A percentile compares a stretch with the other conserved stretches of the same genome.
Evolutionary conservation across 306 rosid genomes (phyloP).

Genomic region (Cyclanthera cordifolia): DNA sequence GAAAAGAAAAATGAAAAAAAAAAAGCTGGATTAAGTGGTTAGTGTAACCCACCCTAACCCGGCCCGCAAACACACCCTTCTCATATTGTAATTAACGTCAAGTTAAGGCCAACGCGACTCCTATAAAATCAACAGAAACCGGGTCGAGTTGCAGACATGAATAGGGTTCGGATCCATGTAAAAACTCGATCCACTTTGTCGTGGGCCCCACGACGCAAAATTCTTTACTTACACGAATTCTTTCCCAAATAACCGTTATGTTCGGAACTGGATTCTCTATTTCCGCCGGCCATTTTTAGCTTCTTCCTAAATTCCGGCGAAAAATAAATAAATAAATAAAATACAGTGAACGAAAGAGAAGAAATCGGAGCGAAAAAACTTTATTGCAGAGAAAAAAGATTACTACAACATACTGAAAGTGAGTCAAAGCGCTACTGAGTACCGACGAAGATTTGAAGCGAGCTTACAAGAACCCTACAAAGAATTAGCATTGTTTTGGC

Average conservation of each 20-base stretch:
- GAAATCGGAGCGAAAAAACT: not conserved
- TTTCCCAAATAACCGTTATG: conserved; percentile 28
- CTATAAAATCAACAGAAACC: too few species aligned
- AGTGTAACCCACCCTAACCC: too few species aligned
- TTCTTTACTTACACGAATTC: not conserved
- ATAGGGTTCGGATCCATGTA: not conserved
- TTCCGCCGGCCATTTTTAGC: conserved; percentile 15
- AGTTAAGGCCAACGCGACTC: too few species aligned
- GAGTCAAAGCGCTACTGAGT: conserved; percentile 68
- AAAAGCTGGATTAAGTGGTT: too few species aligned
- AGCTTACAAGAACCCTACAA: conserved; percentile 65
- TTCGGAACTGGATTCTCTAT: conserved; percentile 13
- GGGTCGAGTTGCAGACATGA: too few species aligned
- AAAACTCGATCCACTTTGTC: not conserved
- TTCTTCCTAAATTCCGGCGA: conserved; percentile 17
- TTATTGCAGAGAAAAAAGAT: conserved; percentile 29
- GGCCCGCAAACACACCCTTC: too few species aligned
- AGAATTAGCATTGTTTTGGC: conserved; percentile 79
- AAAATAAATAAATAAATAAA: too few species aligned
- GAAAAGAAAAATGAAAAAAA: too few species aligned
- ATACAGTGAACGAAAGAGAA: not conserved
- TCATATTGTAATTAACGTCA: too few species aligned
- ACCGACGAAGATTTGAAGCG: conserved; percentile 77
- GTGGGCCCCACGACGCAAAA: conserved; percentile 23
- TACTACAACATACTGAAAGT: conserved; percentile 91